These are phyloP conservation scores for Candolleomyces aberdarensis DNA, from an alignment of 768 basidiomycete species.

Conservation along the genomic window DNA sequence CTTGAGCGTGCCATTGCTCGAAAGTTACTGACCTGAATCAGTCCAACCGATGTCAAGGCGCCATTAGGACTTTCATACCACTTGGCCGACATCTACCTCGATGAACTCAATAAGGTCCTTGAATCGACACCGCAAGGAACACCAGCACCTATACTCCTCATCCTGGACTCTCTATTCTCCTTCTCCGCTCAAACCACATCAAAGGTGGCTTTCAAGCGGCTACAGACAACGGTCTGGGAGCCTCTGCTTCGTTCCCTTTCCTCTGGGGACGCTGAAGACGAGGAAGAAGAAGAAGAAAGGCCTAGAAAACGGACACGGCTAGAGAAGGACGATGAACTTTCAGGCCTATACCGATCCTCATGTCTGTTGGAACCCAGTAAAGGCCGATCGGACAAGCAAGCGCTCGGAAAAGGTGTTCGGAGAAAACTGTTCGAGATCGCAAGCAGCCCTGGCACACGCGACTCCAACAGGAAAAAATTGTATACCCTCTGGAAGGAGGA, in stretches of 20 bases:
- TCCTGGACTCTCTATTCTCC: constrained; percentile 62
- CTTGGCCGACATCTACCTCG: constrained; percentile 83
- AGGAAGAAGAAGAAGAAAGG: constrained; percentile 37
- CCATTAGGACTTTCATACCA: constrained; percentile 82
- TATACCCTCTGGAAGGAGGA: constrained; percentile 76
- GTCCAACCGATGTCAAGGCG: constrained; percentile 67
- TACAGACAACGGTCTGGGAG: constrained; percentile 63
- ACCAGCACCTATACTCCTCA: constrained; percentile 32
- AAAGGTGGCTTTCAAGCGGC: constrained; percentile 65
- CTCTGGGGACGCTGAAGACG: constrained; percentile 22
- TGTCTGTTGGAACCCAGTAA: constrained; percentile 40
- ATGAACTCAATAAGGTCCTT: constrained; percentile 78
- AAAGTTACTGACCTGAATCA: constrained; percentile 25
- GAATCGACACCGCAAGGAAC: constrained; percentile 38
- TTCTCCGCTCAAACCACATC: constrained; percentile 69
- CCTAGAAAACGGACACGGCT: constrained; percentile 47
- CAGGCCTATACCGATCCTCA: constrained; percentile 50
- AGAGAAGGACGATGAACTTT: constrained; percentile 31
- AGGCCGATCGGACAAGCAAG: constrained; percentile 26
- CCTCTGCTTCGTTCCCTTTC: constrained; percentile 63
- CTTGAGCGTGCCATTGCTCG: neutral
- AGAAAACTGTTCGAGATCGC: constrained; percentile 36
- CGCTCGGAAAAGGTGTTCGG: constrained; percentile 35
- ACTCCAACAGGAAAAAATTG: constrained; percentile 38
- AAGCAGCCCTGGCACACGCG: constrained; percentile 3